phyloP scores from a whole-genome alignment of 78 protist species.

The Dictyostelium brefeldianum region DNA sequence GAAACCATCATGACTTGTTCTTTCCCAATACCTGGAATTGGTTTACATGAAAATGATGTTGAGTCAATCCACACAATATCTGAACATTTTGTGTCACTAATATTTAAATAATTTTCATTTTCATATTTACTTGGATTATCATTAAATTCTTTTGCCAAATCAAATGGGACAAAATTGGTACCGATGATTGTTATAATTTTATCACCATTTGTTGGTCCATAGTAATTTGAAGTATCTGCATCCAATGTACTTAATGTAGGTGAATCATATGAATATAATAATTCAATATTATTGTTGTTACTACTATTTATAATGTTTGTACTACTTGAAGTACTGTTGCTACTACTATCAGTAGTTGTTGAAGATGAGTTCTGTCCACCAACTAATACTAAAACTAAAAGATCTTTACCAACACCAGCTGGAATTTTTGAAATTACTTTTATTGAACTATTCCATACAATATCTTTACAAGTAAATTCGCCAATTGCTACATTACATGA shows the following conservation, averaged over 20 bases:
- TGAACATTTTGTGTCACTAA: neutral
- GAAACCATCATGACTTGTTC: neutral
- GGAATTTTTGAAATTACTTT: neutral
- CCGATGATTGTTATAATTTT: neutral
- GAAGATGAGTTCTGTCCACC: no score
- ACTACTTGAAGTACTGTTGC: no score
- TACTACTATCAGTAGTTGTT: no score
- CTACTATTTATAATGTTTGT: no score
- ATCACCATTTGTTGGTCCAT: neutral
- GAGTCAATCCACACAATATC: neutral
- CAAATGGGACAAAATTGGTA: neutral
- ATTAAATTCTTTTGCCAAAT: neutral
- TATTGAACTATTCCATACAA: no score
- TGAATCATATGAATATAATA: neutral
- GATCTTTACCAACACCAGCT: constrained; percentile 47
- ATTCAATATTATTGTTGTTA: no score
- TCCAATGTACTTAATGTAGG: no score
- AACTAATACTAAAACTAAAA: no score
- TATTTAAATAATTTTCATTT: neutral
- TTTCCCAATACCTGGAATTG: neutral
- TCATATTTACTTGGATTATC: neutral
- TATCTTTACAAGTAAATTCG: no score
- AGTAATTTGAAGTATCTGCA: neutral
- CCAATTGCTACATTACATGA: no score
- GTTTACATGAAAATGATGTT: neutral